Percentiles rank a stretch among this genome's conserved stretches.
Evolutionary conservation across 2,329 filamentous ascomycete species (phyloP).

Genomic region (Dryadomyces sulphureus): DNA sequence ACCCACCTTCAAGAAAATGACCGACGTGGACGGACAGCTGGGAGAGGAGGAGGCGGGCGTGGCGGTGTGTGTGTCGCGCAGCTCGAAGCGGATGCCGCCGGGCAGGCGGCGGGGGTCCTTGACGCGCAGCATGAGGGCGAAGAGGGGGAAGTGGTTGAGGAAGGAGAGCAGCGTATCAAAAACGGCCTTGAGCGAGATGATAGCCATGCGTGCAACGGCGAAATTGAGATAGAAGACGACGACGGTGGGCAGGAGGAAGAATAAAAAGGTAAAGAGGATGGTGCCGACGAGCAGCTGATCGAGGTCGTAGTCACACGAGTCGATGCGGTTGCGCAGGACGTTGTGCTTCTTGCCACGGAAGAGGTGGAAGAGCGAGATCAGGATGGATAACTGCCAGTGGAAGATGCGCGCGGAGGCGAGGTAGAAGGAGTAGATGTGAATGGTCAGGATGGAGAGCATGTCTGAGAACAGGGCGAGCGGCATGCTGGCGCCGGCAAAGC

Average conservation of each 20-base stretch:
- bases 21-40: slow-evolving; percentile 51
- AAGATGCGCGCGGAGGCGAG: slow-evolving; percentile 93
- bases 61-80: slow-evolving; percentile 52
- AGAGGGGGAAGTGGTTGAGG: slow-evolving; percentile 93
- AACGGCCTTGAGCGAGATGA: slow-evolving; percentile 80
- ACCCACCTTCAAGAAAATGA: slow-evolving; percentile 69
- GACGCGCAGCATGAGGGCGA: slow-evolving; percentile 87
- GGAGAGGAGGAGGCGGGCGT: slow-evolving; percentile 23
- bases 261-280: slow-evolving; percentile 87
- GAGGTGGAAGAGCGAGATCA: slow-evolving; percentile 94
- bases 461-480: slow-evolving; percentile 93
- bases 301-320: slow-evolving; percentile 96
- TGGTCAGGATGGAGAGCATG: slow-evolving; percentile 73
- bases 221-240: slow-evolving; percentile 96
- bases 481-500: slow-evolving; percentile 93
- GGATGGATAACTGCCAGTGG: slow-evolving; percentile 95
- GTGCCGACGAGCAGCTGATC: slow-evolving; percentile 93
- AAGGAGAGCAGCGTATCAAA: slow-evolving; percentile 88
- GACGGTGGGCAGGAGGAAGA: slow-evolving; percentile 88
- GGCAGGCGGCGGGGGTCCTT: slow-evolving; percentile 87
- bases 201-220: slow-evolving; percentile 83
- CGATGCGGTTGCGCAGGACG: slow-evolving; percentile 89
- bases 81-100: slow-evolving; percentile 80
- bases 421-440: slow-evolving; percentile 98
- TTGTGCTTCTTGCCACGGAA: slow-evolving; percentile 98